phyloP scores from a whole-genome alignment of 2,329 filamentous ascomycete genomes.

The Pseudogymnoascus sp. region DNA sequence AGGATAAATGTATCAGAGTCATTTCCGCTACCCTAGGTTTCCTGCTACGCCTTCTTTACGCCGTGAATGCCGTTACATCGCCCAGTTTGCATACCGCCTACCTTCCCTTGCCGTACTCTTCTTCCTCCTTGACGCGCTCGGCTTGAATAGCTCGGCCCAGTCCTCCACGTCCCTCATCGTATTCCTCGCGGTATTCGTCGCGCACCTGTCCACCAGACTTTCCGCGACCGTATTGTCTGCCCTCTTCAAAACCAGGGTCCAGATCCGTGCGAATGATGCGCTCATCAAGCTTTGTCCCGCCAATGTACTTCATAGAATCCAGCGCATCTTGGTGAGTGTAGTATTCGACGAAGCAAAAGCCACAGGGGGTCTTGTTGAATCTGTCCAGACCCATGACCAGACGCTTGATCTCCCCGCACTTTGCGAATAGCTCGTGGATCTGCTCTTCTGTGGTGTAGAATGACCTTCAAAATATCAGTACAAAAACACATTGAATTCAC shows the following conservation, averaged over 20 bases:
- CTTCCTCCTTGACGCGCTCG: conserved; percentile 50
- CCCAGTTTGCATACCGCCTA: conserved; percentile 27
- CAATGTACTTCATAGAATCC: conserved; percentile 97
- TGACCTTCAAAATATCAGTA: conserved; percentile 46
- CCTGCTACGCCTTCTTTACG: conserved; percentile 6
- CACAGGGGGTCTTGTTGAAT: conserved; percentile 95
- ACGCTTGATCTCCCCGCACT: conserved; percentile 96
- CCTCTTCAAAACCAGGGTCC: conserved; percentile 92
- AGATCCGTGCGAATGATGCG: conserved; percentile 91
- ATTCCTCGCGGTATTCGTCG: conserved; percentile 96
- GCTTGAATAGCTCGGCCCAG: conserved; percentile 71
- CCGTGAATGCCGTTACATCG: conserved; percentile 2
- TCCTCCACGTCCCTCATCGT: conserved; percentile 87
- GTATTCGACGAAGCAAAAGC: conserved; percentile 99
- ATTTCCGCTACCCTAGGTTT: conserved; percentile 5
- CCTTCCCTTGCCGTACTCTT: conserved; percentile 51
- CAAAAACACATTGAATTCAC: neutral
- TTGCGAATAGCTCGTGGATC: conserved; percentile 92
- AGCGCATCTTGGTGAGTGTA: conserved; percentile 95
- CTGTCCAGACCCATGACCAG: conserved; percentile 96
- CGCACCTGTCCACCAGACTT: conserved; percentile 95
- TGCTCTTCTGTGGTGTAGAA: conserved; percentile 99
- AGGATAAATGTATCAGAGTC: conserved; percentile 3
- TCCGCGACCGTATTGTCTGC: conserved; percentile 88
- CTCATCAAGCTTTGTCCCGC: conserved; percentile 96